Base-by-base conservation (phyloP, 1,284 basidiomycete genomes). In the Polyporus tsugae region DNA sequence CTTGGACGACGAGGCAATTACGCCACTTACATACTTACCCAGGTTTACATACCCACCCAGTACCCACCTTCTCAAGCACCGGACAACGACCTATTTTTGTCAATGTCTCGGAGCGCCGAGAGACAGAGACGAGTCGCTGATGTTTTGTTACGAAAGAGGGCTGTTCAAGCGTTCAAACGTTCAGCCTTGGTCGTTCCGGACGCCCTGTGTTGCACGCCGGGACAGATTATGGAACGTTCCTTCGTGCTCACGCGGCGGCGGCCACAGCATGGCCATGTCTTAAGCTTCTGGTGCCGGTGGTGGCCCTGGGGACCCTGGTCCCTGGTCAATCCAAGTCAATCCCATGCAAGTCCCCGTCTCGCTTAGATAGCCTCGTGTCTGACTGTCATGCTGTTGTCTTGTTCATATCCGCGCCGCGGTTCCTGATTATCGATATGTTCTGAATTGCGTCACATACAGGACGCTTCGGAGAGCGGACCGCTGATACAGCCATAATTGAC, bases 391-490 rank as follows among this genome's bases (percentile, higher is more conserved):
- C 52, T 35, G 15, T 33, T 17, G 29, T 33, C 52, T 29, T 55
- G 52, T 33, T 55, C 29, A 55, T 55, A 35, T 55, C 33, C 52
- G 52, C 52, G 6, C 15, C 25, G 29, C 25, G 29, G 29, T 55
- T 55, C 52, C 52, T 55, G 52, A 55, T 55, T 35, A 55, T 55
- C 52, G 52, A 55, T 55, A 17, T 19, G 52, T 55, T 55, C 52
- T 35, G 52, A 55, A 55, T 55, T 15, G 52, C 7, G 13, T 55
- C 29, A 55, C 52, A 55, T 55, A 55, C 52, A 55, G 52, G 52
- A 35, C 46, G 46, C 46, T 7, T 52, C n/a, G n/a, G 46, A 22
- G 46, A 6, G n/a, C 22, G 22, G 46, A 52, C 46, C 25, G 46
- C 46, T 52, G 46, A 52, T 52, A 52, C 46, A 52, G 46, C 46